Base-by-base conservation (phyloP, 2,329 filamentous ascomycete species). In the Sodiomyces alkalinus region DNA sequence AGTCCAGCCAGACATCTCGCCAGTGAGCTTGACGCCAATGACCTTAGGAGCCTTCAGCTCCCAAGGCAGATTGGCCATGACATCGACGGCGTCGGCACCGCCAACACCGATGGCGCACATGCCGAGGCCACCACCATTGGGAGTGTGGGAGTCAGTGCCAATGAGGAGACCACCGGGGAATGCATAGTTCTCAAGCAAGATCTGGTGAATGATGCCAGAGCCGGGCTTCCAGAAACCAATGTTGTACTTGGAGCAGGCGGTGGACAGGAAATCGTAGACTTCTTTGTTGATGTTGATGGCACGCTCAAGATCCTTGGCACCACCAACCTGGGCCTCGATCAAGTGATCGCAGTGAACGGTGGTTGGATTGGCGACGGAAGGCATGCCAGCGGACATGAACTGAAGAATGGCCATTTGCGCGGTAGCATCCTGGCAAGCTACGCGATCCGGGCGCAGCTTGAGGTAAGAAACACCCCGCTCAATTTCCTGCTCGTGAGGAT, bases 151-250 rank as follows among this genome's bases (percentile, higher is more conserved):
- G 58, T 96, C 87, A 44, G 87, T 96, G 56, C 90, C 90, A 52
- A 96, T 96, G 52, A 98, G 74, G 34, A 98, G 74, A 72, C 79
- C 87, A 71, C 90, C 90, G 41, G 90, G 90, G 78, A 96, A 96
- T 55, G 86, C 86, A 58, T 96, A 96, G 71, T 96, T 96, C 67
- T 98, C 90, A 34, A 96, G 74, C 39, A 96, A 62, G 51, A 96
- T 96, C 68, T 96, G 90, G 66, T 98, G 90, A 47, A 98, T 98
- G 56, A 96, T 98, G 70, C 90, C 90, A 53, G 87, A 94, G 46
- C 90, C 90, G 41, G 90, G 90, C 58, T 74, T 83, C 90, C 90
- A 98, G 78, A 96, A 96, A 67, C 90, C 90, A 56, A 96, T 96
- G 71, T 96, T 87, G 71, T 96, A 98, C 69, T 96, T 98, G 51